These are phyloP conservation scores for Davidsoniella eucalypti DNA, from an alignment of 2,329 filamentous ascomycete genomes.

Conservation along the genomic window DNA sequence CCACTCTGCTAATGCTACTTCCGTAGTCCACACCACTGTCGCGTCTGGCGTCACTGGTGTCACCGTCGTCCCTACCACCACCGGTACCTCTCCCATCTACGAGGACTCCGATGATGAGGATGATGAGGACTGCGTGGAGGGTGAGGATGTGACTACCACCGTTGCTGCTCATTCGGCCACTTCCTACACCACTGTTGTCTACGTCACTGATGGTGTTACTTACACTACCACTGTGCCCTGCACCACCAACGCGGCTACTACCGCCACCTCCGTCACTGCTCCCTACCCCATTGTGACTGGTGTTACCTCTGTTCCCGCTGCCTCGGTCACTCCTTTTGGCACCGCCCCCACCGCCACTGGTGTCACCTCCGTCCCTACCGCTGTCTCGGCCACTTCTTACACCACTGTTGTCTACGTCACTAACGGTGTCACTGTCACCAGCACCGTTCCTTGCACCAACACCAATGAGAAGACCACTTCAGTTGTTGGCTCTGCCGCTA, in stretches of 20 bases:
- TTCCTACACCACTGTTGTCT: not conserved
- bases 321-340: not conserved
- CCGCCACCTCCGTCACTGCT: not conserved
- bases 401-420: constrained; percentile 1
- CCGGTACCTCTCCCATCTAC: not conserved
- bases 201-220: constrained; percentile 4
- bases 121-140: constrained; percentile 4
- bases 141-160: not conserved
- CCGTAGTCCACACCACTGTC: not conserved
- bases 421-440: constrained; percentile 3
- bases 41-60: not conserved
- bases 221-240: constrained; percentile 1
- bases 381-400: not conserved
- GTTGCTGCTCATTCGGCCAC: not conserved
- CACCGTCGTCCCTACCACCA: not conserved
- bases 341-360: not conserved
- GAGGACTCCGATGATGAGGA: not conserved
- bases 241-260: not conserved
- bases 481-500: not conserved
- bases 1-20: not conserved
- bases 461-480: not conserved
- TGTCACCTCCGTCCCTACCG: not conserved
- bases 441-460: constrained; percentile 4
- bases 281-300: too few relatives aligned
- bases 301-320: not conserved